A percentile compares a stretch with the other conserved stretches of the same genome.
These are phyloP conservation scores for Xylaria acuta DNA, from an alignment of 495 filamentous ascomycete species.

Conservation along the genomic window DNA sequence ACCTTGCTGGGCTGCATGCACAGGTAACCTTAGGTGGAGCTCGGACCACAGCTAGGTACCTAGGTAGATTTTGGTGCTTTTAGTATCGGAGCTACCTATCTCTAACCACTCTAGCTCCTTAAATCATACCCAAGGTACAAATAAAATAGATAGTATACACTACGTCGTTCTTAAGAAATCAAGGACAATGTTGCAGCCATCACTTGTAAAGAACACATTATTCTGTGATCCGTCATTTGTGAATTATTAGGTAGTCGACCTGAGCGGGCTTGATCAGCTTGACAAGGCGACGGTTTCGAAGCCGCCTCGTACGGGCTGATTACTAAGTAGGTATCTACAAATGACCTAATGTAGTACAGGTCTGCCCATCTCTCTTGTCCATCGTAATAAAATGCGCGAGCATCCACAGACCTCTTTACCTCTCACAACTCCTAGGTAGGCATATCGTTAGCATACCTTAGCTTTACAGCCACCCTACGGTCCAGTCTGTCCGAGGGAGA, in stretches of 20 bases:
- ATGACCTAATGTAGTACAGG: background rate
- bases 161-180: background rate
- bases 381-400: slow-evolving; percentile 27
- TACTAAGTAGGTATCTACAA: background rate
- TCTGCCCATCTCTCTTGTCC: background rate
- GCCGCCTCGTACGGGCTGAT: background rate
- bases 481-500: slow-evolving; percentile 26
- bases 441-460: slow-evolving; percentile 31
- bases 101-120: background rate
- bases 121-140: background rate
- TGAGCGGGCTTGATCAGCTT: slow-evolving; percentile 10
- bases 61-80: background rate
- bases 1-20: background rate
- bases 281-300: background rate
- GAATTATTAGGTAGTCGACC: slow-evolving; percentile 12
- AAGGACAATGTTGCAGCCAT: background rate
- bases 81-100: background rate
- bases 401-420: slow-evolving; percentile 21
- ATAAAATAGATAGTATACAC: background rate
- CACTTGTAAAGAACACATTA: background rate
- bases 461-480: background rate
- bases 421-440: slow-evolving; percentile 30
- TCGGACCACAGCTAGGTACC: background rate
- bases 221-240: slow-evolving; percentile 3
- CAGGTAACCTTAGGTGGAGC: background rate